Base-by-base conservation (phyloP, 331 rosid species). In the Malus hybrid region DNA sequence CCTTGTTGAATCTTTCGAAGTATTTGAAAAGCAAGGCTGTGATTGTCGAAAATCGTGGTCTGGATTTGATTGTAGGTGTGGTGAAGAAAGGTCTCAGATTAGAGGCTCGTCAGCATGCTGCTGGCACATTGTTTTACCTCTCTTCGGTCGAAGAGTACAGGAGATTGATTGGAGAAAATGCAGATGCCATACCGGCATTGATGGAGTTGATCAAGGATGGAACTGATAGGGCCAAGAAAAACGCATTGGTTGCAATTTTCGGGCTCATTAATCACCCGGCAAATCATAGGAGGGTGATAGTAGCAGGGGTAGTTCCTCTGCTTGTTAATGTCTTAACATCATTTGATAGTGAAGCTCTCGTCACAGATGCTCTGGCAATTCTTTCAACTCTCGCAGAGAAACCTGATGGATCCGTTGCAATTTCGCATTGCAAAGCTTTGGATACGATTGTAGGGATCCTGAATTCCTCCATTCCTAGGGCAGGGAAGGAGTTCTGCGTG, bases 1-100 rank as follows among this genome's bases (percentile, higher is more conserved):
- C 87, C 14, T 83, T 95, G 58, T 70, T 92, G 84, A 92, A 92
- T 63, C 87, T 95, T 72, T 89, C 97, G 1, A 92, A 95, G 87
- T 78, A 72, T 81, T 56, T 80, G 10, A 75, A 84, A 62, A 67
- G 97, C 68, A 89, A 84, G 62, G 77, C 28, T 11, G 33, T 26
- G 14, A 83, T 95, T 56, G 84, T 82, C 24, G 86, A 85, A 70
- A 84, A 84, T 72, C 77, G 86, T 18, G 99, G 96, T 3, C 63
- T 90, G 70, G 78, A 83, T 61, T 55, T 78, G 72, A 83, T 95
- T 70, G 84, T 90, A 4, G 68, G 71, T 16, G 88, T 95, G 20
- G 36, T 90, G 10, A 85, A 76, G 63, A 78, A 81, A 16, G 97
- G 93, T 9, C 29, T 70, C 72, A 87, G 63, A 66, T 10, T 75